phyloP scores from a whole-genome alignment of 441 rosid genomes.

The Kokia cookei region DNA sequence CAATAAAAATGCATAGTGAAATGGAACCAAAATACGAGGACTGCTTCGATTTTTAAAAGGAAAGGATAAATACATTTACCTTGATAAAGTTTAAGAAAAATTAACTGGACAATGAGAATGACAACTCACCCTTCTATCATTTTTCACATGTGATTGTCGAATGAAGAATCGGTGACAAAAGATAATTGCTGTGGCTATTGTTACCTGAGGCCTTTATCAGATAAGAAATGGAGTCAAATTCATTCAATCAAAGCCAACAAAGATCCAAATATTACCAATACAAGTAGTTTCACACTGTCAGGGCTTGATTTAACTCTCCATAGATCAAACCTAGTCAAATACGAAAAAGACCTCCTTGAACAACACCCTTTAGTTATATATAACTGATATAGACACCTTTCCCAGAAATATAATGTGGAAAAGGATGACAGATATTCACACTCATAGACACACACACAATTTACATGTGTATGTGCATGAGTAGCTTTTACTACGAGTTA shows the following conservation, averaged over 20 bases:
- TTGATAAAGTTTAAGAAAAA: not conserved
- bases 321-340: too few species aligned
- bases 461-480: not conserved
- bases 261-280: not conserved
- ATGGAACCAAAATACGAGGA: not conserved
- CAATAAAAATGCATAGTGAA: not conserved
- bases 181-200: constrained; percentile 90
- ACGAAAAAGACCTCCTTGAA: too few species aligned
- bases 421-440: not conserved
- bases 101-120: not conserved
- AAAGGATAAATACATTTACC: not conserved
- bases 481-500: too few species aligned
- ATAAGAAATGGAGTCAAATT: constrained; percentile 21
- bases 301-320: too few species aligned
- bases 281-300: not conserved
- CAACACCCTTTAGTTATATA: too few species aligned
- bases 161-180: constrained; percentile 92
- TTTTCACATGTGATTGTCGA: constrained; percentile 91
- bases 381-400: too few species aligned
- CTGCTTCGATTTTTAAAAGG: not conserved
- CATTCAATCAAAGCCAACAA: not conserved
- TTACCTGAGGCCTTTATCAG: constrained; percentile 77
- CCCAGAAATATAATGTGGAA: not conserved
- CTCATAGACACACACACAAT: not conserved
- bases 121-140: constrained; percentile 84